Evolutionary conservation across 306 rosid species (phyloP).

Genomic region (Malus orientalis): DNA sequence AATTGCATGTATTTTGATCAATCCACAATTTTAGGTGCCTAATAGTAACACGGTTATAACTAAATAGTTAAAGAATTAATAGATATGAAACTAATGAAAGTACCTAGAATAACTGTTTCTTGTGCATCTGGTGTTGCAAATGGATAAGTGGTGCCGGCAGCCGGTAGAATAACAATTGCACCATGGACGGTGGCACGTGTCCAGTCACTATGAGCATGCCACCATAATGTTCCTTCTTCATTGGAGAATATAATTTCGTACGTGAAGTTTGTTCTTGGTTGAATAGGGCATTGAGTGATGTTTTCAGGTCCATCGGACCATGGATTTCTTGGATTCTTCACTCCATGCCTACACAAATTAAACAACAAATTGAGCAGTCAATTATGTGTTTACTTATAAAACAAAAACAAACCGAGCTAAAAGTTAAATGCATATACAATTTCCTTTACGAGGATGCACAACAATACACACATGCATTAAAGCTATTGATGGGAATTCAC

Average conservation of each 20-base stretch:
- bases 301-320: constrained; percentile 24
- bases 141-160: background rate
- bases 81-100: background rate
- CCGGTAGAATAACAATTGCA: constrained; percentile 2
- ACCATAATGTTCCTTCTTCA: constrained; percentile 24
- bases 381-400: background rate
- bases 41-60: background rate
- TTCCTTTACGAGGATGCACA: background rate
- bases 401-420: background rate
- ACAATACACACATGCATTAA: no score
- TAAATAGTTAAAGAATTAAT: background rate
- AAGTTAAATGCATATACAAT: background rate
- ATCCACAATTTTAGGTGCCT: no score
- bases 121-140: constrained; percentile 4
- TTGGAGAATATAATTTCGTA: constrained; percentile 10
- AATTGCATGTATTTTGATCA: no score
- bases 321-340: constrained; percentile 17
- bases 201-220: constrained; percentile 29
- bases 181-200: constrained; percentile 18
- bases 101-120: constrained; percentile 10
- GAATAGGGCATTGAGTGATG: constrained; percentile 23
- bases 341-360: constrained; percentile 15
- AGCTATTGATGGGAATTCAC: no score
- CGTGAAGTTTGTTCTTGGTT: background rate
- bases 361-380: background rate